These are phyloP conservation scores for Gracilaria caudata DNA, from an alignment of 23 red algal species.

Conservation along the genomic window DNA sequence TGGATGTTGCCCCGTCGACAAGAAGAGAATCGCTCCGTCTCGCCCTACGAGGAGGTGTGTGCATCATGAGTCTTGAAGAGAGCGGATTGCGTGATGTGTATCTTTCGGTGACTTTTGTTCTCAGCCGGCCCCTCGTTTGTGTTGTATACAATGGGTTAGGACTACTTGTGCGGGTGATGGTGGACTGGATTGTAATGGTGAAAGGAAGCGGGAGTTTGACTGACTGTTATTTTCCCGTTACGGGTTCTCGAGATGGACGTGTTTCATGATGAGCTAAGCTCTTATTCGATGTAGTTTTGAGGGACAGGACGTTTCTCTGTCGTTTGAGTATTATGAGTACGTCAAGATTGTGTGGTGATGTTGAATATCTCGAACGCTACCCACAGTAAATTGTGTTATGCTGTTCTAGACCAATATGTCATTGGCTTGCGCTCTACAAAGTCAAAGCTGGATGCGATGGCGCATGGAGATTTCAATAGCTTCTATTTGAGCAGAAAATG, in stretches of 20 bases:
- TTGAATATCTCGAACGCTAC: not conserved
- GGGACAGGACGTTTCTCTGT: not conserved
- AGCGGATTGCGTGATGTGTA: not conserved
- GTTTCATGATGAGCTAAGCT: not conserved
- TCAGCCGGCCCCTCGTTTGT: not conserved
- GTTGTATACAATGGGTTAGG: not conserved
- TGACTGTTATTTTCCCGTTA: not conserved
- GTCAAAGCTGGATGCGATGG: not conserved
- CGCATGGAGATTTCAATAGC: not conserved
- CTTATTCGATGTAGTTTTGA: not conserved
- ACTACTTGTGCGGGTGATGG: not conserved
- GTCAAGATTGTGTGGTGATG: not conserved
- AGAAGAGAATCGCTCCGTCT: constrained; percentile 59
- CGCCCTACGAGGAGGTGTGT: constrained; percentile 14
- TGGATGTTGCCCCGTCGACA: constrained; percentile 52
- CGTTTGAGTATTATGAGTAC: not conserved
- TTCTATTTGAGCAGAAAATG: not conserved
- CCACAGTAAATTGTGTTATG: not conserved
- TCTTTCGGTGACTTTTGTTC: not conserved
- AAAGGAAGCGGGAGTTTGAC: not conserved
- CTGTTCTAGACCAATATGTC: not conserved
- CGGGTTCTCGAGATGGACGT: not conserved
- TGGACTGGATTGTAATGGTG: not conserved
- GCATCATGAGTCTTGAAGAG: not conserved
- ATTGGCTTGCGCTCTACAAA: not conserved